Conservation (phyloP, 768 basidiomycete species). For the Pleurotus cornucopiae region DNA sequence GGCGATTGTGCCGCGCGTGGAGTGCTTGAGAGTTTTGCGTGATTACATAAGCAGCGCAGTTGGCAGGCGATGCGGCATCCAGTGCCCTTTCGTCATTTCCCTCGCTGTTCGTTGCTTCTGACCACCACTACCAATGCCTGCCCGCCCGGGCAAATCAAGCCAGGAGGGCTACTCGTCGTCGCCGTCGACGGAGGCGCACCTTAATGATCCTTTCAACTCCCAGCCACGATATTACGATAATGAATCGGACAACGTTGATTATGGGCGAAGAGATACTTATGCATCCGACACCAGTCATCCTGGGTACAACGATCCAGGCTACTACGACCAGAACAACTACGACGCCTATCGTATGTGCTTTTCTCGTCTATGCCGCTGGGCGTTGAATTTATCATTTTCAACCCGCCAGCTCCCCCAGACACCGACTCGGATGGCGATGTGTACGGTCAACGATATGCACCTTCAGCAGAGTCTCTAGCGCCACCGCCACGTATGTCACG, state of each 20-base stretch:
- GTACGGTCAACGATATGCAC: constrained; percentile 65
- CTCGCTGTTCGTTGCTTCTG: constrained; percentile 15
- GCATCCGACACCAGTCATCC: constrained; percentile 68
- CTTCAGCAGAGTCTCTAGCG: constrained; percentile 74
- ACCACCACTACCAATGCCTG: constrained; percentile 39
- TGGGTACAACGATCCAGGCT: constrained; percentile 53
- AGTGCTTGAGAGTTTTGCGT: background rate
- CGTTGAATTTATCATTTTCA: constrained; percentile 18
- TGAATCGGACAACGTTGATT: constrained; percentile 69
- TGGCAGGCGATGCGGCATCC: constrained; percentile 4
- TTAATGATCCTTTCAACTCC: constrained; percentile 62
- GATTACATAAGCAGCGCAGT: constrained; percentile 2
- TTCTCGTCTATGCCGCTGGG: background rate
- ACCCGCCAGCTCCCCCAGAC: constrained; percentile 62
- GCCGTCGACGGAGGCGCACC: constrained; percentile 55
- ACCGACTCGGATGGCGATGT: constrained; percentile 80
- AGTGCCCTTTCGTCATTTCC: constrained; percentile 3
- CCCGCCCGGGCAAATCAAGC: constrained; percentile 51
- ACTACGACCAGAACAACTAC: constrained; percentile 65
- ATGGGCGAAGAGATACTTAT: constrained; percentile 61
- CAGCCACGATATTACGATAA: constrained; percentile 65
- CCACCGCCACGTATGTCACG: constrained; percentile 42
- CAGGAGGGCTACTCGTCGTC: constrained; percentile 63
- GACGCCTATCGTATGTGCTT: constrained; percentile 54
- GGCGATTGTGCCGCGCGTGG: too few relatives aligned